Evolutionary conservation across 78 protist genomes (phyloP), one percentile per base, ranked within the genome.

Genomic region (Anaeramoeba flamelloides): DNA sequence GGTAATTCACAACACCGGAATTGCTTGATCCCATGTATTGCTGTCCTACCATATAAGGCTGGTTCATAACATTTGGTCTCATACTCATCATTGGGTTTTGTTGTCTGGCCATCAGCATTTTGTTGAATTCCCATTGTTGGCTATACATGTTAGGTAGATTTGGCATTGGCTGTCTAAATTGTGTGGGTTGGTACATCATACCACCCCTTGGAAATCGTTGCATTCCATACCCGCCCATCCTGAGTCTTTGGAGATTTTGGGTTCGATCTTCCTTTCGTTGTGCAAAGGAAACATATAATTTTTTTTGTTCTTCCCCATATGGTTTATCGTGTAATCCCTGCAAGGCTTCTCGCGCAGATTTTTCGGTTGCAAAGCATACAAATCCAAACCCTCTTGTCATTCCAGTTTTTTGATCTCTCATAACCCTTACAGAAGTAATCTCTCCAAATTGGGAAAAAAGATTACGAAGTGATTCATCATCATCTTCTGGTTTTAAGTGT

Each of bases 321-420:
- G n/a, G n/a, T n/a, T n/a, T n/a, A n/a, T 41, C 78, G 78, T 76
- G 34, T 31, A 76, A 12, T 41, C 38, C 78, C 22, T 39, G 78
- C 22, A 39, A 76, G 22, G 78, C 78, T 17, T 76, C 38, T 26
- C 78, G 12, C 17, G 78, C 78, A 22, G 34, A 37, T 12, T 76
- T 41, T 17, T 76, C 78, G 17, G 12, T 76, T 17, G 78, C 34
- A 41, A 76, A 76, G 78, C 78, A 76, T 17, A 12, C 12, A 17
- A 76, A 76, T 22, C 78, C 78, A 41, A 76, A 76, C 38, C 78
- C 78, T 26, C 78, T 12, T 12, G 78, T 39, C 12, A 76, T 17
- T 65, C 74, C 74, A 31, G 22, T 12, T 12, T 12, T 30, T 76
- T 76, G 77, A 26, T 31, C 12, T 31, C 17, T 12, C 78, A 76